Evolutionary conservation across 768 basidiomycete genomes (phyloP).

Genomic region (Amanita brunnescens): DNA sequence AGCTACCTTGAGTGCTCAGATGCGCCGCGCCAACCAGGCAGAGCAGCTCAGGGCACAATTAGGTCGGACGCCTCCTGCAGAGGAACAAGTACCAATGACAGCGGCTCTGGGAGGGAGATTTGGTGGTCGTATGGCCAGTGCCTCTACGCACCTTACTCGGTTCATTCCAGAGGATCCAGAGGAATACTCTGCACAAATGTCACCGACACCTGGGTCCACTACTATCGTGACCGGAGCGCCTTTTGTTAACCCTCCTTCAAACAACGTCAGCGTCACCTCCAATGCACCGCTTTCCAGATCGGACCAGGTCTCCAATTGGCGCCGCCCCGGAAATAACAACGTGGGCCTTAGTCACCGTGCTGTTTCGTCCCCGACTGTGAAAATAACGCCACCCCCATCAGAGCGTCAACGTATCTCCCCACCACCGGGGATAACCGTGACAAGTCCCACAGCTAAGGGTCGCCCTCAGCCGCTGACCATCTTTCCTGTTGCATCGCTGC

Average conservation of each 20-base stretch:
- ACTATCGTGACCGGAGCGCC: conserved; percentile 64
- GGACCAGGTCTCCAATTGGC: conserved; percentile 73
- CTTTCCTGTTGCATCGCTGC: conserved; percentile 39
- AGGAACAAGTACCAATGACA: conserved; percentile 72
- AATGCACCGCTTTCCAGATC: conserved; percentile 60
- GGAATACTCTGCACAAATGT: neutral
- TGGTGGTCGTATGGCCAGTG: conserved; percentile 50
- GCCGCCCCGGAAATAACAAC: conserved; percentile 68
- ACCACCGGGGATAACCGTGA: conserved; percentile 26
- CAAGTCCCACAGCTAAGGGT: conserved; percentile 25
- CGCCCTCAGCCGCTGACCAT: conserved; percentile 68
- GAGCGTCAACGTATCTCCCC: conserved; percentile 46
- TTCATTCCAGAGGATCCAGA: conserved; percentile 30
- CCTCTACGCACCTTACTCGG: conserved; percentile 26
- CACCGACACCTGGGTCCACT: conserved; percentile 45
- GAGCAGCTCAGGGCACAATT: conserved; percentile 59
- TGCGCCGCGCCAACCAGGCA: conserved; percentile 61
- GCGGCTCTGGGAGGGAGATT: conserved; percentile 72
- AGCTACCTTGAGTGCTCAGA: conserved; percentile 43
- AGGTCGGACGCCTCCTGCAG: conserved; percentile 30
- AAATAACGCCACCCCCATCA: conserved; percentile 62
- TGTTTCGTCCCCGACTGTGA: conserved; percentile 57
- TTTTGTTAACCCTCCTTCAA: conserved; percentile 47
- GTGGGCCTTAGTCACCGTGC: conserved; percentile 53
- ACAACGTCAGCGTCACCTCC: conserved; percentile 25